These are phyloP conservation scores for Phytophthora tubulina DNA, from an alignment of 352 stramenopile genomes.

Conservation along the genomic window DNA sequence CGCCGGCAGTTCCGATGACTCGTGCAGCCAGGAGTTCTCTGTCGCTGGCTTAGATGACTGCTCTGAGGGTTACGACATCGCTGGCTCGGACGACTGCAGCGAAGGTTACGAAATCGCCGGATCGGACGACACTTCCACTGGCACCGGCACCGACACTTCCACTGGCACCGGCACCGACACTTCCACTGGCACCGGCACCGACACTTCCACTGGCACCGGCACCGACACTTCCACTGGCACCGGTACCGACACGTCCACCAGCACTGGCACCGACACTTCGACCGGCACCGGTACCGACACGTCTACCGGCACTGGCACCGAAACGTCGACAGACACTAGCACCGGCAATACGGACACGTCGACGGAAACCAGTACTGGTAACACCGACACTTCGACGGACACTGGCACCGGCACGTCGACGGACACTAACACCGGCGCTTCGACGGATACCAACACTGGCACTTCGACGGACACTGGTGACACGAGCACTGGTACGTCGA, in stretches of 20 bases:
- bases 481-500: constrained; percentile 6
- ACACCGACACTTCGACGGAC: constrained; percentile 10
- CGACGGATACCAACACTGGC: neutral
- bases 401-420: constrained; percentile 8
- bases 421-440: neutral
- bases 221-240: constrained; percentile 20
- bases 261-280: neutral
- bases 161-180: neutral
- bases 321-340: constrained; percentile 1
- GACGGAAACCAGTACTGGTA: constrained; percentile 16
- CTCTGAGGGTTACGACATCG: constrained; percentile 38
- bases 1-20: constrained; percentile 34
- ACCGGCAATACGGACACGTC: constrained; percentile 3
- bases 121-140: constrained; percentile 9
- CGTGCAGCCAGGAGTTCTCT: constrained; percentile 42
- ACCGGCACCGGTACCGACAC: neutral
- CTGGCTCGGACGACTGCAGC: constrained; percentile 30
- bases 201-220: constrained; percentile 3
- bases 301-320: neutral
- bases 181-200: neutral
- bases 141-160: no score
- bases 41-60: constrained; percentile 32
- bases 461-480: constrained; percentile 12
- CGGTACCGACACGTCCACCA: constrained; percentile 3
- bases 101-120: constrained; percentile 34